These are phyloP conservation scores for Aschersonia sp. DNA, from an alignment of 2,329 filamentous ascomycete genomes.

Conservation along the genomic window DNA sequence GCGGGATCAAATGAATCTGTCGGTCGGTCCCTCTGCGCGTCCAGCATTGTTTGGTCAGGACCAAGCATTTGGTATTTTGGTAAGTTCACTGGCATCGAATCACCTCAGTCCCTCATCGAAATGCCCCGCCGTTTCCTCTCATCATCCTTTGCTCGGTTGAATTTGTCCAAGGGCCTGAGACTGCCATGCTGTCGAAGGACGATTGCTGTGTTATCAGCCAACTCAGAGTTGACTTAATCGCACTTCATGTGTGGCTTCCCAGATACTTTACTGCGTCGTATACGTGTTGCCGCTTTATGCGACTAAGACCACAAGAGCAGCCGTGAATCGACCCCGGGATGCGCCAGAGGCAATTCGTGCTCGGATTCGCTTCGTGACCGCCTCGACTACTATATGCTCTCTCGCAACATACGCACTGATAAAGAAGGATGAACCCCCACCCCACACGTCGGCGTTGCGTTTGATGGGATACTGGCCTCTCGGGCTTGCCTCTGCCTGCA, in stretches of 20 bases:
- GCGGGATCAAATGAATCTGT: neutral
- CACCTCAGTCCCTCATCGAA: neutral
- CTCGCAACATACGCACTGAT: slow-evolving; percentile 53
- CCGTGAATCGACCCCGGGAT: slow-evolving; percentile 66
- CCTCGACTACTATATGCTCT: slow-evolving; percentile 58
- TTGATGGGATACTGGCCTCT: slow-evolving; percentile 73
- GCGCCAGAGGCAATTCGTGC: slow-evolving; percentile 79
- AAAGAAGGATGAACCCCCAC: neutral
- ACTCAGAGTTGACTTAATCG: too few species aligned
- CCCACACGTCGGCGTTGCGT: slow-evolving; percentile 28
- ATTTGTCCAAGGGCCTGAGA: neutral
- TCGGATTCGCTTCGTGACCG: slow-evolving; percentile 64
- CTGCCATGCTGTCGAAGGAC: too few species aligned
- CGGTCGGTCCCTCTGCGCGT: neutral
- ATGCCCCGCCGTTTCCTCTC: too few species aligned
- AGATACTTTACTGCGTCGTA: slow-evolving; percentile 55
- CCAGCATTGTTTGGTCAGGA: slow-evolving; percentile 6
- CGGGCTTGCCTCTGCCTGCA: slow-evolving; percentile 46
- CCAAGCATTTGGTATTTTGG: slow-evolving; percentile 15
- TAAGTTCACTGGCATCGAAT: slow-evolving; percentile 7
- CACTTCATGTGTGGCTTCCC: too few species aligned
- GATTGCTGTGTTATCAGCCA: too few species aligned
- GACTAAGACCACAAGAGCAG: slow-evolving; percentile 64
- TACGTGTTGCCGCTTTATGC: slow-evolving; percentile 91
- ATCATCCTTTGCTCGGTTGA: neutral